Base-by-base conservation (phyloP, 2,329 filamentous ascomycete genomes). In the Akanthomyces lecanii region DNA sequence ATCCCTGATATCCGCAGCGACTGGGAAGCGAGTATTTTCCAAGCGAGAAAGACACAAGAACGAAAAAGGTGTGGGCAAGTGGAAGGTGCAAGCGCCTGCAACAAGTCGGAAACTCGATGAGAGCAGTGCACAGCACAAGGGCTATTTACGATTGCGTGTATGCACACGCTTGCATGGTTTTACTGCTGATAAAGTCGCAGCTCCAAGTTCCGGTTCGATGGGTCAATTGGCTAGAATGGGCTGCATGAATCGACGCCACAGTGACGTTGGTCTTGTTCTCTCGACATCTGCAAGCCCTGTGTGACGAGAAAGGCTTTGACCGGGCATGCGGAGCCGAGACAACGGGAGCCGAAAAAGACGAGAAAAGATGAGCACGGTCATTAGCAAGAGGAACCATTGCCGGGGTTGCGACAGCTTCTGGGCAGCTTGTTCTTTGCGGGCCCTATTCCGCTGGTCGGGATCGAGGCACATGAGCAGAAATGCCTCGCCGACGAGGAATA, bases 201-300 rank as follows among this genome's bases (percentile, higher is more conserved):
- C 50, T 52, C n/a, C 28, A 21, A n/a, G 21, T 23, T 38, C 51
- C 28, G 12, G 30, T 21, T 33, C 25, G 50, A 44, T 30, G 53
- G 53, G 40, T 45, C 38, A 56, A 53, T 44, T 30, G 40, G 25
- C n/a, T 25, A n/a, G 42, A 28, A 57, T 36, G 52, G 36, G 53
- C 53, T 57, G 54, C 54, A 47, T 47, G 10, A 47, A 47, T 33
- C 18, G 28, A 57, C 54, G 42, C 28, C 54, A 57, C 42, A 36
- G n/a, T 47, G 54, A 47, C 54, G 54, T 25, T 45, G 52, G 52
- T 10, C 36, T 21, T 8, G 5, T 18, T 47, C 18, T 36, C 18
- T 28, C 33, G 44, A 25, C 42, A 21, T 21, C 40, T n/a, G 30
- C 21, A 38, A 40, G 38, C 25, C 40, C 40, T 14, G 38, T 36